phyloP scores from a whole-genome alignment of 257 asterid genomes.

The Nemophila menziesii region DNA sequence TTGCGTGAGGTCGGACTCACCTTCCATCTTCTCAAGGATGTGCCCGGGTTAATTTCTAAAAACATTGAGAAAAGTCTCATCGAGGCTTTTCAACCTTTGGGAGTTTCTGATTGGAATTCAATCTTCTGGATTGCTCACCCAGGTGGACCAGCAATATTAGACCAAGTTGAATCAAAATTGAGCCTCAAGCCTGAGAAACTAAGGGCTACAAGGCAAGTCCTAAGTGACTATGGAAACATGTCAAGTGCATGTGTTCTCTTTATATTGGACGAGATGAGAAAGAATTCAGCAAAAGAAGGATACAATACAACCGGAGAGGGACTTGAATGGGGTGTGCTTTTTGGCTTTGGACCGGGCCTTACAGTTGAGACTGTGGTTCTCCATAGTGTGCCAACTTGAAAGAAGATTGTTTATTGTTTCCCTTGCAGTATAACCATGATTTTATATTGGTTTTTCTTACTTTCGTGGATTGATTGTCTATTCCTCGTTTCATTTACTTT shows the following conservation, averaged over 20 bases:
- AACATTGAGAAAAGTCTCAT: slow-evolving; percentile 1
- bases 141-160: neutral
- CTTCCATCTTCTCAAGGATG: slow-evolving; percentile 1
- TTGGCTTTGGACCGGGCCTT: slow-evolving; percentile 4
- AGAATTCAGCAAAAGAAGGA: neutral
- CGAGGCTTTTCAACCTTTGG: neutral
- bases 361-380: slow-evolving; percentile 2
- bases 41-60: neutral
- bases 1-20: slow-evolving; percentile 1
- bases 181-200: neutral
- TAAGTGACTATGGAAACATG: slow-evolving; percentile 1
- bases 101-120: slow-evolving; percentile 1
- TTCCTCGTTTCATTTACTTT: no score
- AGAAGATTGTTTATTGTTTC: no score
- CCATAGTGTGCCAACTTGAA: neutral
- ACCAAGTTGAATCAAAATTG: slow-evolving; percentile 1
- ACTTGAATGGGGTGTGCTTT: slow-evolving; percentile 2
- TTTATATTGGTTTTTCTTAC: no score
- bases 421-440: no score
- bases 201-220: slow-evolving; percentile 1
- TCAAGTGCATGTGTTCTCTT: slow-evolving; percentile 6
- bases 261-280: slow-evolving; percentile 6
- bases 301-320: slow-evolving; percentile 3
- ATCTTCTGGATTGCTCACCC: slow-evolving; percentile 3
- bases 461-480: no score